Base-by-base conservation (phyloP, 805 yeast species). In the Metschnikowia noctiluminum region DNA sequence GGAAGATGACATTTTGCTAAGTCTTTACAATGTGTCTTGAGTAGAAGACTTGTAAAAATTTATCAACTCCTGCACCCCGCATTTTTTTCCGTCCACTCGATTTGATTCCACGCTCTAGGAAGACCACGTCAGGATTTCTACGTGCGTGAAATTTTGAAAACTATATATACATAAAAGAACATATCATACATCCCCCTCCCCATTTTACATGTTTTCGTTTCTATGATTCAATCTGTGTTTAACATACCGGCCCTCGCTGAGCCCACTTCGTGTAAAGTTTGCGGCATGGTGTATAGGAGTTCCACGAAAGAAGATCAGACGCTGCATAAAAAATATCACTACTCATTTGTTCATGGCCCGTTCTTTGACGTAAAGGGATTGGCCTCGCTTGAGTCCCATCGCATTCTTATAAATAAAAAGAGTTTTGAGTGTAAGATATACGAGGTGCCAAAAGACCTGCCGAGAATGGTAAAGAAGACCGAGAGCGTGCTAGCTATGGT, bases 241-340 rank as follows among this genome's bases (percentile, higher is more conserved):
- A 45, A 38, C 21, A 40, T 47, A n/a, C 44, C 45, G 35, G 42
- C 39, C 31, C 40, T 38, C 3, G 16, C 45, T 28, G 38, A 45
- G 35, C 49, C 49, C 3, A 38, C 42, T 28, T 71, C 77, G 0
- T 82, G 87, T 53, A 50, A 62, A 5, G 64, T 64, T 27, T 82
- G 87, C 62, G 77, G 77, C 5, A 80, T 82, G 85, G 66, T 82
- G 4, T 82, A 74, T 55, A 55, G 69, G 34, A 64, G 67, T 9
- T 69, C 73, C 48, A 50, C 77, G 7, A 60, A 63, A 7, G 53
- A 65, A 10, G 87, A 82, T 47, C 58, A 59, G n/a, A 64, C 66
- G 26, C 41, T 72, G 6, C 92, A 85, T 54, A 58, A 66, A 1
- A 73, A 67, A 49, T 81, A 76, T 59, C 92, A 85, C 59, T 62